phyloP scores from a whole-genome alignment of 805 yeast species.

The Saturnispora zaruensis region DNA sequence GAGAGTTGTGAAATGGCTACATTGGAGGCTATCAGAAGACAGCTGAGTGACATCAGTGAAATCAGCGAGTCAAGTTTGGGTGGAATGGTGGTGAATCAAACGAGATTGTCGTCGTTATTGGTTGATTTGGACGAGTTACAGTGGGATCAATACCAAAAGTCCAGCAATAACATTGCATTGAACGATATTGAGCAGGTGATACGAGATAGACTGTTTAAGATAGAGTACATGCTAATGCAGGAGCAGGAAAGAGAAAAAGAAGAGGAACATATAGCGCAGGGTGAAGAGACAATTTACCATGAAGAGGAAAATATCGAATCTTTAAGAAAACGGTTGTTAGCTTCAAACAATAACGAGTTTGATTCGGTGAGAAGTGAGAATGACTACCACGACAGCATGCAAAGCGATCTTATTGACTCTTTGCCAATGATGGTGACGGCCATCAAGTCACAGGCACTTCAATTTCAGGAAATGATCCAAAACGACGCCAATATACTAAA shows the following conservation, averaged over 20 bases:
- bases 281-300: conserved; percentile 2
- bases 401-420: conserved; percentile 26
- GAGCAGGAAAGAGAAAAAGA: neutral
- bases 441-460: conserved; percentile 25
- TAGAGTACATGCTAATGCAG: conserved; percentile 13
- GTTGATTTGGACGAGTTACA: conserved; percentile 2
- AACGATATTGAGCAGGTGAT: conserved; percentile 3
- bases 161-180: neutral
- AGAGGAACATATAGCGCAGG: neutral
- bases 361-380: conserved; percentile 24
- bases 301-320: conserved; percentile 21
- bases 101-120: neutral
- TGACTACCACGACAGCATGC: conserved; percentile 26
- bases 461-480: conserved; percentile 26
- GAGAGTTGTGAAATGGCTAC: neutral
- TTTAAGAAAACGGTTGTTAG: conserved; percentile 24
- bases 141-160: neutral
- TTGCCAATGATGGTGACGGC: conserved; percentile 26
- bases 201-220: conserved; percentile 14
- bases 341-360: conserved; percentile 20
- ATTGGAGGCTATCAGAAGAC: neutral
- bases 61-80: neutral
- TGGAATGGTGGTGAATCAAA: neutral
- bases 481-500: conserved; percentile 28
- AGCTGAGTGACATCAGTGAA: neutral